Evolutionary conservation across 75 land plant genomes (phyloP).

Genomic region (Picea glauca): DNA sequence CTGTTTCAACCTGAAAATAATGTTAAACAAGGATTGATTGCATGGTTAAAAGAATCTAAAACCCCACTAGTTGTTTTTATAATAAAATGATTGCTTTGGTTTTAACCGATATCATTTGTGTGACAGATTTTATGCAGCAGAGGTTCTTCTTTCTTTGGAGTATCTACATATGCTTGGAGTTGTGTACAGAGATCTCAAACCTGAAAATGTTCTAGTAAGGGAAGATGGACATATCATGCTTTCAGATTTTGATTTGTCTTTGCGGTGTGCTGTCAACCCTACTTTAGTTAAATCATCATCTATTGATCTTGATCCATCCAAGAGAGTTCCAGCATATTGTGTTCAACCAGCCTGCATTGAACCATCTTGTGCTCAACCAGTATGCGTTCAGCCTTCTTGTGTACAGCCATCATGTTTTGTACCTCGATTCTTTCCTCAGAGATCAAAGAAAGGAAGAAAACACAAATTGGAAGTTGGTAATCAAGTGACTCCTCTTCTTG

Average conservation of each 20-base stretch:
- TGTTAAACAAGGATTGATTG: background rate
- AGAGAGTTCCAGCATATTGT: conserved; percentile 51
- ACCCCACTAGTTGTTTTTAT: background rate
- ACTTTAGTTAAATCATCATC: conserved; percentile 68
- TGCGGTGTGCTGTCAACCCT: conserved; percentile 74
- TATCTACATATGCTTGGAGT: conserved; percentile 90
- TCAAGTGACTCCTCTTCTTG: conserved; percentile 48
- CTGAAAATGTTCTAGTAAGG: conserved; percentile 85
- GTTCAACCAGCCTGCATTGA: conserved; percentile 83
- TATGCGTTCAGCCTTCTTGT: conserved; percentile 36
- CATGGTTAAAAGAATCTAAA: background rate
- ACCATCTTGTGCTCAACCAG: conserved; percentile 54
- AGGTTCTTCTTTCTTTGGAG: conserved; percentile 46
- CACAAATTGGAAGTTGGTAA: conserved; percentile 42
- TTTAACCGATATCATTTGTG: conserved; percentile 5
- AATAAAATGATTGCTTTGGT: background rate
- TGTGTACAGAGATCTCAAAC: conserved; percentile 84
- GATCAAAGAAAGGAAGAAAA: conserved; percentile 59
- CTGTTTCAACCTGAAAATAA: background rate
- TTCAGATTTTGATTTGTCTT: conserved; percentile 83
- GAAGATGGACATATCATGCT: conserved; percentile 96
- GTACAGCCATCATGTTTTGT: conserved; percentile 80
- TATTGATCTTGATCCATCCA: conserved; percentile 47
- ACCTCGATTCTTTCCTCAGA: conserved; percentile 42
- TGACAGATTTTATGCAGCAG: conserved; percentile 36